Conservation (phyloP, 2,329 filamentous ascomycete genomes). For the Nemania serpens region DNA sequence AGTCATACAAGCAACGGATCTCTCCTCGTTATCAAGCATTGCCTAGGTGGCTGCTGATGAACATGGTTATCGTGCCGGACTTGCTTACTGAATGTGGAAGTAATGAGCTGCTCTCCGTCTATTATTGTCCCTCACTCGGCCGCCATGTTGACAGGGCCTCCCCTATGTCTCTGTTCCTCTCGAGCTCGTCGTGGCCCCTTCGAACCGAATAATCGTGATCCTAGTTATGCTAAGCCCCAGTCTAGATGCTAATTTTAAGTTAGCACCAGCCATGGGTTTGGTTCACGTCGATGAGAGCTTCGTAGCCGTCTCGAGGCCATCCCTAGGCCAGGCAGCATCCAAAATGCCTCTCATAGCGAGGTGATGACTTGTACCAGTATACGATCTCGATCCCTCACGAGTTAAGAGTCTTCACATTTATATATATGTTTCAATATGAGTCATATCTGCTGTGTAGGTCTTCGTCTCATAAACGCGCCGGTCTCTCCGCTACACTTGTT, state of each 20-base stretch:
- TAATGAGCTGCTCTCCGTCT: not conserved
- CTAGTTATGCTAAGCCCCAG: too few relatives aligned
- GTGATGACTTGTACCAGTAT: not conserved
- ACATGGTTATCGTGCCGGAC: not conserved
- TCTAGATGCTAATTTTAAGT: too few relatives aligned
- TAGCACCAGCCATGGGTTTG: conserved; percentile 8
- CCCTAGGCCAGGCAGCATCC: conserved; percentile 7
- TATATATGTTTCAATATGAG: conserved; percentile 1
- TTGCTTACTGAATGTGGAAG: not conserved
- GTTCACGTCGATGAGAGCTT: conserved; percentile 3
- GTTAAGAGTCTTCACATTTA: not conserved
- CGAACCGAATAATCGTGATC: too few relatives aligned
- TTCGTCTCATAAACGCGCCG: not conserved
- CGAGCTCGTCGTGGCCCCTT: not conserved
- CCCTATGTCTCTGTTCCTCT: not conserved
- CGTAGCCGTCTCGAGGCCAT: not conserved
- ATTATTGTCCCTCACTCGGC: not conserved
- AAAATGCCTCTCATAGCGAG: conserved; percentile 11
- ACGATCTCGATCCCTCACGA: conserved; percentile 4
- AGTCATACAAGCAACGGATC: not conserved
- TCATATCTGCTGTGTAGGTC: not conserved
- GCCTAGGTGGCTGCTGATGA: not conserved
- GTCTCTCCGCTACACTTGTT: not conserved
- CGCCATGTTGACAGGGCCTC: not conserved
- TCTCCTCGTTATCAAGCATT: not conserved